Base-by-base conservation (phyloP, 768 basidiomycete genomes). In the Pleurotus djamor region DNA sequence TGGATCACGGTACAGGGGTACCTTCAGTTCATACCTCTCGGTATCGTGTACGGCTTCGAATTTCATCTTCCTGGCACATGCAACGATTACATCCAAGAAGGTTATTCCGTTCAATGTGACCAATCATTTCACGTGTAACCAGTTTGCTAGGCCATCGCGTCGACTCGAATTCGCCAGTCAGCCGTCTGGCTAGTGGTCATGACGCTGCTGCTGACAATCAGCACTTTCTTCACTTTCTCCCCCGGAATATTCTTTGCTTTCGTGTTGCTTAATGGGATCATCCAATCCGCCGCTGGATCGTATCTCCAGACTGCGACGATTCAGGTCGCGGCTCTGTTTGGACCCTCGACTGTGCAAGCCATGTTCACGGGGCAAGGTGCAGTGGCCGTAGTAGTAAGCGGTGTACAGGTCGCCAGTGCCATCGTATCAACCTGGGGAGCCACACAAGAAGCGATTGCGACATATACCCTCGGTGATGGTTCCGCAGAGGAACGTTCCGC, bases 311-410 rank as follows among this genome's bases (percentile, higher is more conserved):
- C 87, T 0, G 81, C 92, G 9, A 79, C 89, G 45, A 82, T 92
- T 34, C 92, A 89, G 0, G 81, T 92, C n/a, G 91, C 92, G 2
- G 86, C 92, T 0, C 74, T 93, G 4, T 91, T 94, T 64, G 94
- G 94, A 0, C 81, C 85, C 2, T 70, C 79, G 5, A 86, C 86
- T 10, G 81, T 95, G 54, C 89, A 94, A 69, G 77, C 84, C 28
- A 76, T 91, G 68, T 83, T 95, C 79, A 85, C 92, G 2, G 94
- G 92, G 9, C 92, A 95, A 72, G 94, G 90, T 0, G 91, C 89
- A 0, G 84, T 94, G 1, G 94, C 87, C 0, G 91, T 96, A 10
- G 86, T 84, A 1, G 86, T 95, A 61, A 92, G 92, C 55, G 75
- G 78, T 1, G 86, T 93, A 0, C 92, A 95, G 66, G 80, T 94